These are phyloP conservation scores for Remersonia thermophila DNA, from an alignment of 2,329 filamentous ascomycete species.

Conservation along the genomic window DNA sequence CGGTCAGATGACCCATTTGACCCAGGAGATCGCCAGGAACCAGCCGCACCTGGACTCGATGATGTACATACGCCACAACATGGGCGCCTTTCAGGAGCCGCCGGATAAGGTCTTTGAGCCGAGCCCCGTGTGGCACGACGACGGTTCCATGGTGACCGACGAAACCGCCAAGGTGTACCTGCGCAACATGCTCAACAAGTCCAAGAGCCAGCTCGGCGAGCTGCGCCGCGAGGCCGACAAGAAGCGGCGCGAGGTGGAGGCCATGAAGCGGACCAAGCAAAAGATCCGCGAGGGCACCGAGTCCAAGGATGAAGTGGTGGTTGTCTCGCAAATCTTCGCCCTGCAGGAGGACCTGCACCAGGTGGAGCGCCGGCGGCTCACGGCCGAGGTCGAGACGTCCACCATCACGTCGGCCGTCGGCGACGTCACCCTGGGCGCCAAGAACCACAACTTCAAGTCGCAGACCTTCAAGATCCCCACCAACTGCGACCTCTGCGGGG, in stretches of 20 bases:
- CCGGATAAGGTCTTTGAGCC: conserved; percentile 78
- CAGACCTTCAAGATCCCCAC: conserved; percentile 99
- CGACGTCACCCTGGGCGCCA: conserved; percentile 81
- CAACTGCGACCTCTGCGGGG: conserved; percentile 92
- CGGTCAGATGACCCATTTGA: conserved; percentile 58
- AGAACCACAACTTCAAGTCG: conserved; percentile 96
- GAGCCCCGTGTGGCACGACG: conserved; percentile 94
- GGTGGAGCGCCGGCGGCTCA: conserved; percentile 69
- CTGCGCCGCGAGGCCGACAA: conserved; percentile 73
- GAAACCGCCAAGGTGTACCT: conserved; percentile 81
- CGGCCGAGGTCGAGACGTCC: conserved; percentile 82
- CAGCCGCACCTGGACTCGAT: conserved; percentile 82
- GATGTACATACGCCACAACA: conserved; percentile 96
- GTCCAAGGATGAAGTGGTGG: conserved; percentile 75
- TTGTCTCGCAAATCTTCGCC: conserved; percentile 71
- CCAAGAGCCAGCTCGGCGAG: conserved; percentile 71
- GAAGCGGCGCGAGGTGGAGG: conserved; percentile 75
- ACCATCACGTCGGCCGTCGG: conserved; percentile 87
- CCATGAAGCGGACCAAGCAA: conserved; percentile 59
- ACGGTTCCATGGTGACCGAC: conserved; percentile 74
- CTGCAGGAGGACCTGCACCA: conserved; percentile 78
- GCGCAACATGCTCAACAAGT: conserved; percentile 83
- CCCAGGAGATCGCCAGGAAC: conserved; percentile 76
- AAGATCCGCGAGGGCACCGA: conserved; percentile 72
- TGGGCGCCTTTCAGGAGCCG: conserved; percentile 70